These are phyloP conservation scores for Porogramme epimiltina DNA, from an alignment of 1,284 basidiomycete genomes.

Conservation along the genomic window DNA sequence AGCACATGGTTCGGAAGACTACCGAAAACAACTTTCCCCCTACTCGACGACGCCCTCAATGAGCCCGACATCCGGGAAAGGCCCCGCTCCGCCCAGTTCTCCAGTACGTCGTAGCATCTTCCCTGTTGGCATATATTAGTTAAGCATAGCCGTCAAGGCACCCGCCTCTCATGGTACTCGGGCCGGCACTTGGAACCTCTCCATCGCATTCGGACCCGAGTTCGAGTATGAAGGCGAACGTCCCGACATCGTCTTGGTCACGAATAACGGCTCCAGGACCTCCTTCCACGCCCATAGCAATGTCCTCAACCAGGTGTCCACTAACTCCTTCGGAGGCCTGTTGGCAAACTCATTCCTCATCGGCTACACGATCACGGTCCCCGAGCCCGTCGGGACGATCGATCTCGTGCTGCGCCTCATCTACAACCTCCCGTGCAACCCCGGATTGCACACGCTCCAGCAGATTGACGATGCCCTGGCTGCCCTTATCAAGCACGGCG, in stretches of 20 bases:
- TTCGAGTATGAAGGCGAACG: neutral
- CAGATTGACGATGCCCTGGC: slow-evolving; percentile 27
- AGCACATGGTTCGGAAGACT: no score
- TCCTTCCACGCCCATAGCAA: slow-evolving; percentile 9
- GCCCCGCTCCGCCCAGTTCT: no score
- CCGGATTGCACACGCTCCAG: slow-evolving; percentile 26
- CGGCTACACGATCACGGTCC: neutral
- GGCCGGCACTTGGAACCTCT: no score
- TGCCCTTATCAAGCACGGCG: slow-evolving; percentile 31
- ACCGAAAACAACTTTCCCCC: no score
- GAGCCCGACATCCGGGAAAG: no score
- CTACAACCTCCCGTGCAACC: slow-evolving; percentile 33
- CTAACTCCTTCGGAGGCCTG: slow-evolving; percentile 1
- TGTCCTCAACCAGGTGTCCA: neutral
- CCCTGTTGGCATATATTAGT: no score
- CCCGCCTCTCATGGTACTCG: no score
- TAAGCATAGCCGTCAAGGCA: no score
- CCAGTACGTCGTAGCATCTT: no score
- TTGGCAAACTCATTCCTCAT: neutral
- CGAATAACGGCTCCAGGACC: neutral
- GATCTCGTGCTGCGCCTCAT: slow-evolving; percentile 37
- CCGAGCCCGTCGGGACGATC: slow-evolving; percentile 29
- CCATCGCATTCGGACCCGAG: no score
- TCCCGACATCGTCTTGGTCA: slow-evolving; percentile 3
- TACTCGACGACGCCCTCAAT: no score